Evolutionary conservation across 345 rosid genomes (phyloP).

Genomic region (Conringia planisiliqua): DNA sequence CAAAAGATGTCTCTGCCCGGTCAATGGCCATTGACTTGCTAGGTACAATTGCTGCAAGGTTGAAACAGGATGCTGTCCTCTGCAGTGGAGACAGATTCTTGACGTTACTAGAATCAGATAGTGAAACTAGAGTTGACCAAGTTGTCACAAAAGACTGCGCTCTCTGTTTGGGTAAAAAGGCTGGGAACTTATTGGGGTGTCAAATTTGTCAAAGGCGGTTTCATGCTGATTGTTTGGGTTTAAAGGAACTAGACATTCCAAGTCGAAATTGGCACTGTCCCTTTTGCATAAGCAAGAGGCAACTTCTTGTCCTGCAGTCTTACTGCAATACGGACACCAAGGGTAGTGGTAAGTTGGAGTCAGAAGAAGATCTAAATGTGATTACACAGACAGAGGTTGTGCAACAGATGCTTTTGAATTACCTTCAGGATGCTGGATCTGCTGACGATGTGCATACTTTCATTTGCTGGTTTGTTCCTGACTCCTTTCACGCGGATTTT

Average conservation of each 20-base stretch:
- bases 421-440: constrained; percentile 83
- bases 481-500: background rate
- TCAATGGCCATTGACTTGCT: constrained; percentile 94
- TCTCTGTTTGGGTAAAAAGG: constrained; percentile 63
- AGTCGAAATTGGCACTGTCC: constrained; percentile 76
- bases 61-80: constrained; percentile 79
- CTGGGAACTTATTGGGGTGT: constrained; percentile 62
- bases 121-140: constrained; percentile 39
- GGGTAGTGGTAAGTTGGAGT: constrained; percentile 39
- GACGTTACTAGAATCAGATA: constrained; percentile 54
- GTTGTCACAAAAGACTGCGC: constrained; percentile 59
- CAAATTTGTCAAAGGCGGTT: constrained; percentile 73
- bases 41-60: constrained; percentile 87
- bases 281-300: constrained; percentile 73
- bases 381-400: constrained; percentile 63
- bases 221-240: constrained; percentile 92
- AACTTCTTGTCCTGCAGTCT: constrained; percentile 81
- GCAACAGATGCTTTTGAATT: constrained; percentile 89
- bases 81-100: constrained; percentile 57
- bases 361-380: constrained; percentile 41
- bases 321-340: constrained; percentile 60
- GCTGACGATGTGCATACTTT: constrained; percentile 73
- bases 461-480: constrained; percentile 73
- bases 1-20: constrained; percentile 85
- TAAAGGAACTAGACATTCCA: constrained; percentile 70